Conservation (phyloP, 768 basidiomycete genomes). For the Lactarius hatsudake region DNA sequence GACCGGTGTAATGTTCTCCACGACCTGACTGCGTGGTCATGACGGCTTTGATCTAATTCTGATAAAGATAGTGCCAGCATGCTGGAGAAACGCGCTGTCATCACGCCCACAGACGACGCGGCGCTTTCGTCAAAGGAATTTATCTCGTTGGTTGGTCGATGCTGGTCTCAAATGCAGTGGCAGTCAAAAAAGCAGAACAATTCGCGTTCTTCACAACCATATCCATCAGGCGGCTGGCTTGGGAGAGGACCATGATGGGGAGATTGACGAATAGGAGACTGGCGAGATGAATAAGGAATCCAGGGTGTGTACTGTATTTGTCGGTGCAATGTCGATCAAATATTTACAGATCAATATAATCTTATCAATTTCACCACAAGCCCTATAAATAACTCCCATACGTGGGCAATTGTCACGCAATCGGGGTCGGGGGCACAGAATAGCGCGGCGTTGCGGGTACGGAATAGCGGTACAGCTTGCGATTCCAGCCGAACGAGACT, state of each 20-base stretch:
- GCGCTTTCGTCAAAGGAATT: background rate
- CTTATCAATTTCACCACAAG: too few relatives aligned
- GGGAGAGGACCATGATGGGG: background rate
- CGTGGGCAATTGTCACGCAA: slow-evolving; percentile 8
- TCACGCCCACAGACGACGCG: slow-evolving; percentile 1
- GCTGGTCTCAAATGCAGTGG: background rate
- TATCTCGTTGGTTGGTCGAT: background rate
- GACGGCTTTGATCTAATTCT: too few relatives aligned
- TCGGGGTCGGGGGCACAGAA: slow-evolving; percentile 25
- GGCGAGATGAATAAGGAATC: too few relatives aligned
- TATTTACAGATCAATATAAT: background rate
- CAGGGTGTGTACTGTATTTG: too few relatives aligned
- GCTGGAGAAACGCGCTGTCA: background rate
- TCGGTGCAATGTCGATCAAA: too few relatives aligned
- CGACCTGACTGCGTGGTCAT: background rate
- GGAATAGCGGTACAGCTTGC: slow-evolving; percentile 23
- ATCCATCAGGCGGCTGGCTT: background rate
- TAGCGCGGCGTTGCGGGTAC: slow-evolving; percentile 22
- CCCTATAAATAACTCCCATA: background rate
- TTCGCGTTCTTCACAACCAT: background rate
- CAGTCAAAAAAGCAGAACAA: background rate
- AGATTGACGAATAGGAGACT: too few relatives aligned
- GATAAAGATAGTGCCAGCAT: background rate
- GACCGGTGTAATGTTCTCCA: background rate
- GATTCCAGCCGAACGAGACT: slow-evolving; percentile 21